Base-by-base conservation (phyloP, 1,139 yeast species). In the Candida tropicalis region DNA sequence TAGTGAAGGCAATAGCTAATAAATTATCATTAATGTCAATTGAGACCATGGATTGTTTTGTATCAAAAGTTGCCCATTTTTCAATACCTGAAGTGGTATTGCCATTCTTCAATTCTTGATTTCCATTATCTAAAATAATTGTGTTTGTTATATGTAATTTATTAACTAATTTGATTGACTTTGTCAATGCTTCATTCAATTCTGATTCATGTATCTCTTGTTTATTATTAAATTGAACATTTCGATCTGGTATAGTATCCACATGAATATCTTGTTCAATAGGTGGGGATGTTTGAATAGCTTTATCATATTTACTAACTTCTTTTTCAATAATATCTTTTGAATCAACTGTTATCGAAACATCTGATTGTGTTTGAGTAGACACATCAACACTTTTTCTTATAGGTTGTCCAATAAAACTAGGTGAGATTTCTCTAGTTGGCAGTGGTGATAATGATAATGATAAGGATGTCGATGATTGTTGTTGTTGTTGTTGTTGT, bases 11-110 rank as follows among this genome's bases (percentile, higher is more conserved):
- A 1, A 70, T 68, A 0, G 76, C 73, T 6, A 77, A 54, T 36
- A 71, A 65, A 41, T 77, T 77, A 0, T 70, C 68, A 10, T 73
- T 76, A 62, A 70, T 68, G 43, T 66, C 79, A 3, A 77, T 45
- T n/a, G 62, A 60, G 1, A 66, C 62, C 2, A 77, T 59, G 1
- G 33, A 23, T 34, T 39, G 69, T 60, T 31, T 73, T 35, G n/a
- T 39, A 22, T 43, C 16, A 17, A 22, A 23, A 2, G 17, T 36
- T 11, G 39, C 7, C 31, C 18, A 20, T 13, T 8, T 36, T 4
- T 36, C 23, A 9, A 36, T 27, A 12, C 39, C 39, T 8, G 39
- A 36, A 7, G 28, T 5, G 3, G 28, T 4, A 16, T 35, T n/a
- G 3, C 17, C 38, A 12, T 25, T 24, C 5, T 11, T 11, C 11